Conservation (phyloP, 306 rosid species). For the Cucumis hystrix region DNA sequence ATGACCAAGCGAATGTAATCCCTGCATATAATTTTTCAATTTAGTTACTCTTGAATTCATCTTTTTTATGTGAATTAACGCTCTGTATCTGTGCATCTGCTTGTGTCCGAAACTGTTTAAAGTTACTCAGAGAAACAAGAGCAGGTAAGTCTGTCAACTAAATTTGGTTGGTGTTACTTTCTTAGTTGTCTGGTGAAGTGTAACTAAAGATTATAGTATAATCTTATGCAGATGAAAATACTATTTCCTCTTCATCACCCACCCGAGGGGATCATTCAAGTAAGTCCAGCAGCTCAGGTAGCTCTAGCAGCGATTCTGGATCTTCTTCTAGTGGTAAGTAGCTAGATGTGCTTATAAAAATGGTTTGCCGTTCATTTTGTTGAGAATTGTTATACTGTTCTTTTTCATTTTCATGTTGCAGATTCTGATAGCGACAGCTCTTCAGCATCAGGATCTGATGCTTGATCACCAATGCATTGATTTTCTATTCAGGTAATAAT, state of each 20-base stretch:
- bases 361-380: not conserved
- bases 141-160: slow-evolving; percentile 26
- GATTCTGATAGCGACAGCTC: slow-evolving; percentile 92
- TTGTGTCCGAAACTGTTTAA: slow-evolving; percentile 17
- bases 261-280: slow-evolving; percentile 48
- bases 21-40: not conserved
- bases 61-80: not conserved
- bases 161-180: not conserved
- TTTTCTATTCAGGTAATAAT: slow-evolving; percentile 31
- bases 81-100: not conserved
- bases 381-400: not conserved
- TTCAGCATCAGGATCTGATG: slow-evolving; percentile 80
- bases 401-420: slow-evolving; percentile 24
- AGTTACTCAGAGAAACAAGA: slow-evolving; percentile 27
- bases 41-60: not conserved
- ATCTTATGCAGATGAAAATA: slow-evolving; percentile 36
- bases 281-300: slow-evolving; percentile 83
- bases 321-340: slow-evolving; percentile 86
- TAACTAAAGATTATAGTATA: not conserved
- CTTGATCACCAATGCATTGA: slow-evolving; percentile 56
- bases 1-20: slow-evolving; percentile 35
- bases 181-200: not conserved
- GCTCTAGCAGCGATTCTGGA: slow-evolving; percentile 89
- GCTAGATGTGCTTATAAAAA: not conserved
- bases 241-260: slow-evolving; percentile 34